Percentiles rank a stretch among this genome's conserved stretches.
Evolutionary conservation across 306 rosid species (phyloP).

Genomic region (Corylus americana): DNA sequence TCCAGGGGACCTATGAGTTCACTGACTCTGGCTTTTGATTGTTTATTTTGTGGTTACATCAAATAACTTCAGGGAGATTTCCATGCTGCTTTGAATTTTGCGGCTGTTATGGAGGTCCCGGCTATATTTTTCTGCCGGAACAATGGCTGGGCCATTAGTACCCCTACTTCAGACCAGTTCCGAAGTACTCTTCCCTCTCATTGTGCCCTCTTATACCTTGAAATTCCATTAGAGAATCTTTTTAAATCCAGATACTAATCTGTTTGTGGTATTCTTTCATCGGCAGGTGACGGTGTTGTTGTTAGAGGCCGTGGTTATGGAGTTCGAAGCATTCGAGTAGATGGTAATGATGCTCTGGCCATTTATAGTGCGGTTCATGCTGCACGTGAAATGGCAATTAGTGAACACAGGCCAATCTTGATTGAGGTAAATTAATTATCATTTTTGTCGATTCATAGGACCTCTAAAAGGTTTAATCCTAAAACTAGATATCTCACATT

Average conservation of each 20-base stretch:
- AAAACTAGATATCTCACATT: neutral
- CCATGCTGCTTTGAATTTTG: slow-evolving; percentile 89
- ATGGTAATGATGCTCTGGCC: slow-evolving; percentile 92
- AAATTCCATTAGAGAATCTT: slow-evolving; percentile 11
- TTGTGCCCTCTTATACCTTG: slow-evolving; percentile 7
- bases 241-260: slow-evolving; percentile 12
- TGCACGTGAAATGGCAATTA: slow-evolving; percentile 82
- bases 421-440: slow-evolving; percentile 64
- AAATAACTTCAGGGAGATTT: slow-evolving; percentile 77
- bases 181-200: slow-evolving; percentile 55
- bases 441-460: slow-evolving; percentile 12
- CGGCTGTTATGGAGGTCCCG: slow-evolving; percentile 88
- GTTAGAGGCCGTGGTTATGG: slow-evolving; percentile 84
- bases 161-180: slow-evolving; percentile 89
- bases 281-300: slow-evolving; percentile 84
- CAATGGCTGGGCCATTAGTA: slow-evolving; percentile 99
- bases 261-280: slow-evolving; percentile 11
- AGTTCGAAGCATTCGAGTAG: slow-evolving; percentile 79
- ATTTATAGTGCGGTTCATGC: slow-evolving; percentile 70
- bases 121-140: slow-evolving; percentile 90
- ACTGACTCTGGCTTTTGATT: slow-evolving; percentile 3
- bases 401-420: slow-evolving; percentile 71
- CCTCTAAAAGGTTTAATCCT: neutral
- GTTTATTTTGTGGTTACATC: slow-evolving; percentile 16
- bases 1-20: slow-evolving; percentile 5